These are phyloP conservation scores for Cercospora citrullina DNA, from an alignment of 2,329 filamentous ascomycete species.

Conservation along the genomic window DNA sequence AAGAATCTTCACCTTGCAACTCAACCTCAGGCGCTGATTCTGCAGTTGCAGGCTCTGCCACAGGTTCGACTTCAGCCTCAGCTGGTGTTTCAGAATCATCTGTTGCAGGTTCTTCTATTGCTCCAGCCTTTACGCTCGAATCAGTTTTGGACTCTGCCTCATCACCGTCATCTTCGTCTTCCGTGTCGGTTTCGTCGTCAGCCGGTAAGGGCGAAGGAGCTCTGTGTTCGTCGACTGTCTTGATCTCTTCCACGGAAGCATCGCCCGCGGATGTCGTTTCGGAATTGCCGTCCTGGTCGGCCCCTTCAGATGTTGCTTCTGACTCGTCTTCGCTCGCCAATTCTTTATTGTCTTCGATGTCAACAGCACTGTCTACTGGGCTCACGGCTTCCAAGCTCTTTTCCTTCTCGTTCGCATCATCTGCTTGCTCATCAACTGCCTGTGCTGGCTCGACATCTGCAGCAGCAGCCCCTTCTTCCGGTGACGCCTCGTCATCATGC, in stretches of 20 bases:
- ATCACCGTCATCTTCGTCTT: neutral
- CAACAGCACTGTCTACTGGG: slow-evolving; percentile 10
- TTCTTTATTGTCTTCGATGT: slow-evolving; percentile 4
- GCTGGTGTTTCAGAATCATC: neutral
- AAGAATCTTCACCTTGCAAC: neutral
- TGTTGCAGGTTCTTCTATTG: neutral
- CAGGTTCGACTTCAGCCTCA: slow-evolving; percentile 6
- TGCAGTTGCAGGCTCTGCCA: slow-evolving; percentile 18
- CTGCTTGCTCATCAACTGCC: neutral
- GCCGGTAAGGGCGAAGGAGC: neutral
- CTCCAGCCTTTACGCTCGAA: neutral
- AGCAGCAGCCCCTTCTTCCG: neutral
- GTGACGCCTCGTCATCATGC: neutral
- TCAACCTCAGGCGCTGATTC: neutral
- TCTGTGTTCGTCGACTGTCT: neutral
- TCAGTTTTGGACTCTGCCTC: neutral
- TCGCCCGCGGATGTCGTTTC: neutral
- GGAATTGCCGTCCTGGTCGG: neutral
- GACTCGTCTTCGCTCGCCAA: neutral
- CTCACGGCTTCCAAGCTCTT: neutral
- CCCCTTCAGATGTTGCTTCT: neutral
- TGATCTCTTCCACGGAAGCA: neutral
- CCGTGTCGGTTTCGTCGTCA: neutral
- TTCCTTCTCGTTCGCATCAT: neutral
- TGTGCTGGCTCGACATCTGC: neutral